phyloP scores from a whole-genome alignment of 2,329 filamentous ascomycete genomes.

The Claviceps capensis region DNA sequence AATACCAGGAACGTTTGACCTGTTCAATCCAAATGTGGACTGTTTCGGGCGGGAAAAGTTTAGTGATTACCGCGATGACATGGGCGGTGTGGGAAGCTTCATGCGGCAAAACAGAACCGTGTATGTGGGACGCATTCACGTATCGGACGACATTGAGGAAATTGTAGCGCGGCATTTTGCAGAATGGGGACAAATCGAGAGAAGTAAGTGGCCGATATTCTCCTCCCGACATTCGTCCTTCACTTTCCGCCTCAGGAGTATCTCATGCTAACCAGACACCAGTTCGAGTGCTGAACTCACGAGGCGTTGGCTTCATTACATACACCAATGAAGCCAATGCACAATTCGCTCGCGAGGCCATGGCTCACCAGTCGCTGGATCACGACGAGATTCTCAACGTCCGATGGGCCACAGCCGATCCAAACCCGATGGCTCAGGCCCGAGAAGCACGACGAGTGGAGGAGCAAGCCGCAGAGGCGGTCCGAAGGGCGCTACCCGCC shows the following conservation, averaged over 20 bases:
- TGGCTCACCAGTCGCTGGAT: constrained; percentile 88
- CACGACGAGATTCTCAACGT: constrained; percentile 90
- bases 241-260: neutral
- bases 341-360: constrained; percentile 86
- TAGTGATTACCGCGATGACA: constrained; percentile 87
- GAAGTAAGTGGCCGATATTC: constrained; percentile 31
- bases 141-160: constrained; percentile 94
- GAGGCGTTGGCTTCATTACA: constrained; percentile 90
- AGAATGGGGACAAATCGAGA: constrained; percentile 90
- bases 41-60: constrained; percentile 85
- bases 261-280: neutral
- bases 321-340: constrained; percentile 83
- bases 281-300: constrained; percentile 69
- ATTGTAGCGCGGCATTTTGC: constrained; percentile 88
- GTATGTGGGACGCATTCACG: constrained; percentile 87
- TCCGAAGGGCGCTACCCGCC: constrained; percentile 72
- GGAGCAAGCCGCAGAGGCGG: constrained; percentile 91
- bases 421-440: constrained; percentile 88
- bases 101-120: constrained; percentile 87
- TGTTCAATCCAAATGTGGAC: constrained; percentile 89
- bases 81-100: constrained; percentile 93
- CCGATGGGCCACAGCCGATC: constrained; percentile 91
- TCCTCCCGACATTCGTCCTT: neutral
- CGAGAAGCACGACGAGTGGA: constrained; percentile 80
- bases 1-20: constrained; percentile 71